Percentiles rank a stretch among this genome's conserved stretches.
Evolutionary conservation across 345 rosid species (phyloP).

Genomic region (Melaleuca alternifolia): DNA sequence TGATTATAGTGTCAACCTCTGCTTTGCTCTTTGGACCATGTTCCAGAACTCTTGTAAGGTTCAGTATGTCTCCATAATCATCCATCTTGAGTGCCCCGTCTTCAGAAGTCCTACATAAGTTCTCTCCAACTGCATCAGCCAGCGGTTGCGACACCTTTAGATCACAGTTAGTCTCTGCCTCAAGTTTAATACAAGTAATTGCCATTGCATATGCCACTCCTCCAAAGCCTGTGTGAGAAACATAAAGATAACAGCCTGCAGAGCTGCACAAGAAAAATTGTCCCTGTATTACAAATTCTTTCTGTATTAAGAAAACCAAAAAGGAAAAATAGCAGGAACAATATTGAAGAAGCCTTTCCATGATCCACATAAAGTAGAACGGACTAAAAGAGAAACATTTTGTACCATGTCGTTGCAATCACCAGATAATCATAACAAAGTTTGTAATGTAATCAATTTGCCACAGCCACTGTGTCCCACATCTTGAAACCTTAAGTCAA

Average conservation of each 20-base stretch:
- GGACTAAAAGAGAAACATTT: neutral
- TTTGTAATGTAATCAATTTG: neutral
- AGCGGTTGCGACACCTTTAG: conserved; percentile 13
- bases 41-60: conserved; percentile 82
- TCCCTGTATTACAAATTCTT: neutral
- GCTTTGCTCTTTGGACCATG: conserved; percentile 92
- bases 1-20: conserved; percentile 63
- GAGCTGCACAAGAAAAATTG: conserved; percentile 22
- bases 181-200: conserved; percentile 63
- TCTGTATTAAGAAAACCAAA: neutral
- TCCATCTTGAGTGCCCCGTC: conserved; percentile 81
- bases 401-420: neutral
- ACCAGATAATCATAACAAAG: neutral
- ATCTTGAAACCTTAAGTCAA: neutral
- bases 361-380: neutral
- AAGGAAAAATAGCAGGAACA: neutral
- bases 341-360: neutral
- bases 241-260: conserved; percentile 71
- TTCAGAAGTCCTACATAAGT: conserved; percentile 41
- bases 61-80: conserved; percentile 93
- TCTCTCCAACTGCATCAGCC: conserved; percentile 18
- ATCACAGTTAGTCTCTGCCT: conserved; percentile 37
- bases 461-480: neutral
- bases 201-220: conserved; percentile 94
- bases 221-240: conserved; percentile 91